Conservation (phyloP, 495 filamentous ascomycete species). For the Aspergillus avenaceus region DNA sequence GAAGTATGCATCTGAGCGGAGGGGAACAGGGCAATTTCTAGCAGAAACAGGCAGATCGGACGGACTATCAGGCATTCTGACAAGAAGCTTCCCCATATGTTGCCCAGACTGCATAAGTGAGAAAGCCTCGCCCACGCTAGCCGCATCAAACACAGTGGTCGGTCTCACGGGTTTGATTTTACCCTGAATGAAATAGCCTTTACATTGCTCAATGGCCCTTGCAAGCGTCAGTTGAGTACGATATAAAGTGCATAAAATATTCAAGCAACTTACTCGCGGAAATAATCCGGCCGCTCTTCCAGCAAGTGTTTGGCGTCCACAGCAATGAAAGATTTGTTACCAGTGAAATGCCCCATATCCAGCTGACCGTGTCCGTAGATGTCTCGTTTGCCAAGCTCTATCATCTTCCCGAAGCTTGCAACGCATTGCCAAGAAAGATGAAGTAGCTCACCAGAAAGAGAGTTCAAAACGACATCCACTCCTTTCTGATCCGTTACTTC, state of each 20-base stretch:
- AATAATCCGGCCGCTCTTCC: too few relatives aligned
- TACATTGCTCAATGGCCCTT: neutral
- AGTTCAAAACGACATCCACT: constrained; percentile 45
- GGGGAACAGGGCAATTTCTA: too few relatives aligned
- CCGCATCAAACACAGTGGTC: constrained; percentile 22
- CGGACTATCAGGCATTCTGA: constrained; percentile 9
- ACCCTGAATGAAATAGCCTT: neutral
- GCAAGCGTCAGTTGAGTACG: neutral
- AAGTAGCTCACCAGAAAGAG: constrained; percentile 39
- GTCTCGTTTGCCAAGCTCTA: constrained; percentile 37
- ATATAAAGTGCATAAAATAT: too few relatives aligned
- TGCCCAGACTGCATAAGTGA: constrained; percentile 38
- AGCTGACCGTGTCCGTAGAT: constrained; percentile 13
- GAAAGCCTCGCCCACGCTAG: constrained; percentile 40
- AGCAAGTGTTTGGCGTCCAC: too few relatives aligned
- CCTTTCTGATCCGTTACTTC: constrained; percentile 40
- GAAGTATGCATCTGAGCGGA: neutral
- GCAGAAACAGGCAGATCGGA: too few relatives aligned
- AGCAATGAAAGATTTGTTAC: constrained; percentile 16
- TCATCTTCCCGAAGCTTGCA: constrained; percentile 42
- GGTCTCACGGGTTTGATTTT: neutral
- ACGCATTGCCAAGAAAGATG: constrained; percentile 46
- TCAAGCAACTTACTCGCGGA: too few relatives aligned
- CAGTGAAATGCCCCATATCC: constrained; percentile 30
- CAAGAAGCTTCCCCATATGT: constrained; percentile 23